Conservation (phyloP, 2,329 filamentous ascomycete genomes). For the Aschersonia sp. region DNA sequence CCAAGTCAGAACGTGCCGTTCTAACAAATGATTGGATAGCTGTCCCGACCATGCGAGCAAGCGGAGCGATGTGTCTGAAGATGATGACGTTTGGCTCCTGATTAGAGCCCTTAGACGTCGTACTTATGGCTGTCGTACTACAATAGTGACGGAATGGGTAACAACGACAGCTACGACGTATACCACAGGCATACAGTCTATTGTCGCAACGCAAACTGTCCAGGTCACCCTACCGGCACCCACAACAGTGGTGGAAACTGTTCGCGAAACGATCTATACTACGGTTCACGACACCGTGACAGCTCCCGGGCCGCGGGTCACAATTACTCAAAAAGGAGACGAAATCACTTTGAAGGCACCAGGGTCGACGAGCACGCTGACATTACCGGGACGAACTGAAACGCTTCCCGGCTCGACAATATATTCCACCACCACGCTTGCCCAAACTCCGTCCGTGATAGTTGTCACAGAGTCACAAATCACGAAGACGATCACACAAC, state of each 20-base stretch:
- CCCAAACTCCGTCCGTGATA: constrained; percentile 5
- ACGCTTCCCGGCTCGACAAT: constrained; percentile 5
- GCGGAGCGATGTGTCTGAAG: not conserved
- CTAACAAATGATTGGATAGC: not conserved
- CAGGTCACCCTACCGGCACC: constrained; percentile 3
- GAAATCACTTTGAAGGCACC: constrained; percentile 5
- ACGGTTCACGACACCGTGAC: constrained; percentile 4
- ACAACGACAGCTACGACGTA: constrained; percentile 8
- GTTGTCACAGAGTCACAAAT: constrained; percentile 7
- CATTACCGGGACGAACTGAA: constrained; percentile 11
- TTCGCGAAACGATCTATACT: not conserved
- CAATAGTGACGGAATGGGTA: constrained; percentile 8
- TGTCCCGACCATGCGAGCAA: not conserved
- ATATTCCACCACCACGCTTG: constrained; percentile 3
- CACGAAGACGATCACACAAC: constrained; percentile 17
- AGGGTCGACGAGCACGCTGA: constrained; percentile 11
- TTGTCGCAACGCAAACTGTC: constrained; percentile 6
- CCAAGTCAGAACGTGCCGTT: not conserved
- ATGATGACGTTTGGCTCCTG: not conserved
- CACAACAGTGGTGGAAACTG: not conserved
- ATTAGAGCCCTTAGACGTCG: not conserved
- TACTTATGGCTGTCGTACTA: constrained; percentile 6
- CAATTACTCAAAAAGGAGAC: constrained; percentile 3
- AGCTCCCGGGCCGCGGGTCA: constrained; percentile 3
- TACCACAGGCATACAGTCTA: constrained; percentile 5